Evolutionary conservation across 768 basidiomycete species (phyloP), one percentile per base, ranked within the genome.

Genomic region (Mycena rebaudengoi): DNA sequence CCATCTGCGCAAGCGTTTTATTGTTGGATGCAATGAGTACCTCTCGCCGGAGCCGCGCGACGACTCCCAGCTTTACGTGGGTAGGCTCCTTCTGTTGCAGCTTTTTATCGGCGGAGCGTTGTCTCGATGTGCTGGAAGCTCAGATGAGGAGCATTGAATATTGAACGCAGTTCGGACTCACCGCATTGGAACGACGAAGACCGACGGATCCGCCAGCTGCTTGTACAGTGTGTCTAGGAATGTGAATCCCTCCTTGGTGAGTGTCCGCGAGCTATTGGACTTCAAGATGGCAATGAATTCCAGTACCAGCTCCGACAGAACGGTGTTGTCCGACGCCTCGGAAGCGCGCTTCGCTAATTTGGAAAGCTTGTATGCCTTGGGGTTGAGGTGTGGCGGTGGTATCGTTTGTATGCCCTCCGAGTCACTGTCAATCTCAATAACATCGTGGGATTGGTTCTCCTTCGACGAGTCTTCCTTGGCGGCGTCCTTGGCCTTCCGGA

Each of bases 211-310:
- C 35, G 84, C 85, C 43, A 94, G 82, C 70, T 90, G 91, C 73
- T 89, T 90, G 75, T 85, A 82, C 65, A 94, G 72, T 28, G 85
- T 82, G 66, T 92, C 91, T 55, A 94, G 75, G 75, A 94, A 90
- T 23, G 79, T 75, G 69, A 89, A 91, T 7, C 86, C 91, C 65
- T 92, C 66, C 44, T 68, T 68, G 14, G 66, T 68, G 4, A 68
- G 59, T 26, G 62, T 68, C n/a, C 66, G 55, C 13, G 90, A 91
- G 44, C 84, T 87, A 70, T 88, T 89, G 58, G 83, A 84, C 73
- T 88, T 83, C 73, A 92, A 76, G 40, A 87, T 83, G 39, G 80
- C 80, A n/a, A 84, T 77, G 69, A 92, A 93, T 51, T 91, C 87
- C 44, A 73, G 70, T 35, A 92, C 86, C 30, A 86, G 72, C 46